A percentile compares a stretch with the other conserved stretches of the same genome.
Conservation (phyloP, 2,329 filamentous ascomycete species). For the Cladosporium cucumerinum region DNA sequence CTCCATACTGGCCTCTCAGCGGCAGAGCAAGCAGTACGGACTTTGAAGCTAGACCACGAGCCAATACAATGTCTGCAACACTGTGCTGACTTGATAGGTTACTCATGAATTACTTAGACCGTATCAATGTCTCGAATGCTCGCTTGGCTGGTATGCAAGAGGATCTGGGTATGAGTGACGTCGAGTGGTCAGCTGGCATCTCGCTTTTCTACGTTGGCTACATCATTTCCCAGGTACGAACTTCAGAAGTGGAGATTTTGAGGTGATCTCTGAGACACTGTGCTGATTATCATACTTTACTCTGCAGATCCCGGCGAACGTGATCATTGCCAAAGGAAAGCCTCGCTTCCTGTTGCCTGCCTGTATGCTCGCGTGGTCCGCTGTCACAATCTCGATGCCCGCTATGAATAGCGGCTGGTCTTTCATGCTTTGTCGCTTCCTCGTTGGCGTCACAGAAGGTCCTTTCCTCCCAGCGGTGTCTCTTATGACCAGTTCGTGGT, state of each 20-base stretch:
- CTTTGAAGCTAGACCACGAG: too few relatives aligned
- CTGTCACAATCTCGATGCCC: constrained; percentile 35
- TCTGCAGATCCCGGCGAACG: constrained; percentile 37
- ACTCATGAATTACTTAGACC: constrained; percentile 11
- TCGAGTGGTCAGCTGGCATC: constrained; percentile 44
- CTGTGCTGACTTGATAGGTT: constrained; percentile 8
- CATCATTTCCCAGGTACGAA: constrained; percentile 31
- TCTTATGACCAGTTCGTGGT: constrained; percentile 48
- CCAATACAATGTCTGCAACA: not conserved
- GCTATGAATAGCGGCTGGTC: constrained; percentile 35
- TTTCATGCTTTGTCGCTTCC: constrained; percentile 38
- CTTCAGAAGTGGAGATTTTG: not conserved
- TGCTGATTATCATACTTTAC: not conserved
- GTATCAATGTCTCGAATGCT: constrained; percentile 43
- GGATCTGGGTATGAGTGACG: constrained; percentile 45
- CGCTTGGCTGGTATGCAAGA: constrained; percentile 43
- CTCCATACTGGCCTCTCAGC: too few relatives aligned
- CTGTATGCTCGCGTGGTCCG: constrained; percentile 36
- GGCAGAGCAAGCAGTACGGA: too few relatives aligned
- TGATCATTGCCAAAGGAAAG: constrained; percentile 35
- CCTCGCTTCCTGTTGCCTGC: constrained; percentile 33
- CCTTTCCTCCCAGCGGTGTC: constrained; percentile 47
- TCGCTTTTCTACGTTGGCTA: constrained; percentile 43
- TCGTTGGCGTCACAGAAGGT: constrained; percentile 46
- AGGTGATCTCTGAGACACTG: not conserved